These are phyloP conservation scores for Gypsophila paniculata DNA, from an alignment of 179 eudicot species.

Conservation along the genomic window DNA sequence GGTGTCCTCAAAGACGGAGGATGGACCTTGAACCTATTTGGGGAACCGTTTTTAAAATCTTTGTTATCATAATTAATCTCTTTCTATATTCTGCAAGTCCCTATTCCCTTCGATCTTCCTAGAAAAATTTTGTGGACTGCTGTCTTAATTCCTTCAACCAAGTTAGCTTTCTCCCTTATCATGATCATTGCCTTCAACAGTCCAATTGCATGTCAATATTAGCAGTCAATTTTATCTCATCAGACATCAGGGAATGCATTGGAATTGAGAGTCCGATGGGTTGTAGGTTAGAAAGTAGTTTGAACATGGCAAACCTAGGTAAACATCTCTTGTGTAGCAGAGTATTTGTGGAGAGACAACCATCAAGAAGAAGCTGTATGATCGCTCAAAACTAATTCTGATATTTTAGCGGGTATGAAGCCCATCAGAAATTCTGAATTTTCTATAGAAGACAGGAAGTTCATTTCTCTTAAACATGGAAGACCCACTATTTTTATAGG, in stretches of 20 bases:
- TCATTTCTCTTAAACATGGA: neutral
- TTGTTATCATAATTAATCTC: too few species aligned
- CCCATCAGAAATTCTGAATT: neutral
- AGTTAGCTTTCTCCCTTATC: neutral
- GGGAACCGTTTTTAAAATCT: too few species aligned
- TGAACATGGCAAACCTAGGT: neutral
- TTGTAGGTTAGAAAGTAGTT: neutral
- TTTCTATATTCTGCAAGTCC: too few species aligned
- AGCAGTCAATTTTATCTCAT: neutral
- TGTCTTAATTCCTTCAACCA: too few species aligned
- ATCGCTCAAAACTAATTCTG: neutral
- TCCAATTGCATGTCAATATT: neutral
- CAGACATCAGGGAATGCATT: neutral
- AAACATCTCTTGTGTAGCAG: too few species aligned
- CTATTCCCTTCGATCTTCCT: too few species aligned
- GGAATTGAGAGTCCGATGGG: neutral
- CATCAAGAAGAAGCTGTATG: neutral
- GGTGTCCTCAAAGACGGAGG: too few species aligned
- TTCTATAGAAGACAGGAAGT: neutral
- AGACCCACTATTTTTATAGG: neutral
- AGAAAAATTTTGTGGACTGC: too few species aligned
- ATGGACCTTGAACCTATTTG: too few species aligned
- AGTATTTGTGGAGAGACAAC: neutral
- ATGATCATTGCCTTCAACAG: neutral
- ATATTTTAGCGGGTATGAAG: neutral